Evolutionary conservation across 352 stramenopile species (phyloP).

Genomic region (Phytophthora chlamydospora): DNA sequence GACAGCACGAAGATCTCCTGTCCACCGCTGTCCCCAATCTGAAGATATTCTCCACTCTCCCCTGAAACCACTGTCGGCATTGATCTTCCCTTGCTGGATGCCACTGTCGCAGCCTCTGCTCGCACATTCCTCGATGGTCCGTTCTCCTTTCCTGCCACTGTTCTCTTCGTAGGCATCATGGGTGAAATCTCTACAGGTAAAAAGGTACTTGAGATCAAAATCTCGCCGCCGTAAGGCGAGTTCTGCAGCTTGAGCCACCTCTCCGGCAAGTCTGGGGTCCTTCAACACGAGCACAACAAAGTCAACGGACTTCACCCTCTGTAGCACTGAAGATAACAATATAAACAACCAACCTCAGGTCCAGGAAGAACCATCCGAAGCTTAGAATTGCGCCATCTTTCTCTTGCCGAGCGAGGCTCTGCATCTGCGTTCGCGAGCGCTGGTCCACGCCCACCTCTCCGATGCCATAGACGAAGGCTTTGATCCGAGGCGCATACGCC

Average conservation of each 20-base stretch:
- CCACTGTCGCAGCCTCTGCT: background rate
- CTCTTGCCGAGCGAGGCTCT: constrained; percentile 23
- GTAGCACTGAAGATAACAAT: background rate
- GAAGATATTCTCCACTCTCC: constrained; percentile 56
- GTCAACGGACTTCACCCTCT: background rate
- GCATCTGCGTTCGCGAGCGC: constrained; percentile 17
- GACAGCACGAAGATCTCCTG: constrained; percentile 71
- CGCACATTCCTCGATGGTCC: background rate
- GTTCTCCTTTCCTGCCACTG: background rate
- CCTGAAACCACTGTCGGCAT: constrained; percentile 19
- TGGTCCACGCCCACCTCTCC: constrained; percentile 27
- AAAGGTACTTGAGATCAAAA: constrained; percentile 61
- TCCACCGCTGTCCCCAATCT: constrained; percentile 45
- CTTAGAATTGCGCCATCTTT: constrained; percentile 57
- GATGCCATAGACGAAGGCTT: constrained; percentile 77
- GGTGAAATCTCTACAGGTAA: constrained; percentile 15
- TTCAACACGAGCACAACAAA: constrained; percentile 20
- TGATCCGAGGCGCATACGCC: constrained; percentile 65
- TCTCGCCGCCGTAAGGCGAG: constrained; percentile 69
- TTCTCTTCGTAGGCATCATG: background rate
- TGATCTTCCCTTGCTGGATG: background rate
- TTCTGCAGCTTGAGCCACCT: constrained; percentile 80
- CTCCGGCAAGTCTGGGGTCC: constrained; percentile 72
- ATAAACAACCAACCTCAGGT: constrained; percentile 54
- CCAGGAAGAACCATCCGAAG: constrained; percentile 85